Evolutionary conservation across 106 monocot species (phyloP).

Genomic region (Dendrobium catenatum): DNA sequence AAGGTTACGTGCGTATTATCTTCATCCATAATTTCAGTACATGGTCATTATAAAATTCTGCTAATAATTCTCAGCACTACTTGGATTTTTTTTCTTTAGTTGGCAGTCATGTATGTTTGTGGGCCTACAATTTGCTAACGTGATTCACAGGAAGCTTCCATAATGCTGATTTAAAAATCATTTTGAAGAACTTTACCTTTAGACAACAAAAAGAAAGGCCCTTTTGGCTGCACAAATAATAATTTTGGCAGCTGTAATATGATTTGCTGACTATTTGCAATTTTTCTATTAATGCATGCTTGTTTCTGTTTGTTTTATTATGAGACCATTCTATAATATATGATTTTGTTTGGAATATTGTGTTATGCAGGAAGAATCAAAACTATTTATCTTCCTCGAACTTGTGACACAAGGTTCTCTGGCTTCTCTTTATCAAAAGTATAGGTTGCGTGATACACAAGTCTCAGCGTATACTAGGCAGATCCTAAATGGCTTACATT

Average conservation of each 20-base stretch:
- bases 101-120: too few relatives aligned
- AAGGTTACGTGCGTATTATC: neutral
- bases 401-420: slow-evolving; percentile 94
- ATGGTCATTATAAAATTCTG: neutral
- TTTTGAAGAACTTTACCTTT: neutral
- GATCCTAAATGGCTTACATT: slow-evolving; percentile 68
- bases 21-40: neutral
- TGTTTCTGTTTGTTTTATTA: neutral
- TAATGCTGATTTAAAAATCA: neutral
- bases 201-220: neutral
- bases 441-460: slow-evolving; percentile 62
- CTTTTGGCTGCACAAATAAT: neutral
- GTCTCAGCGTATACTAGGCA: slow-evolving; percentile 88
- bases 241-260: neutral
- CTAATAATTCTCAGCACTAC: neutral
- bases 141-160: neutral
- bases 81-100: too few relatives aligned
- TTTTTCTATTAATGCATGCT: neutral
- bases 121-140: neutral
- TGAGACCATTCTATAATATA: slow-evolving; percentile 6
- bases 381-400: slow-evolving; percentile 82
- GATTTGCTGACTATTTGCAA: neutral
- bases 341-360: neutral
- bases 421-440: slow-evolving; percentile 70
- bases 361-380: slow-evolving; percentile 60